These are phyloP conservation scores for Strobilomyces confusus DNA, from an alignment of 768 basidiomycete genomes.

Conservation along the genomic window DNA sequence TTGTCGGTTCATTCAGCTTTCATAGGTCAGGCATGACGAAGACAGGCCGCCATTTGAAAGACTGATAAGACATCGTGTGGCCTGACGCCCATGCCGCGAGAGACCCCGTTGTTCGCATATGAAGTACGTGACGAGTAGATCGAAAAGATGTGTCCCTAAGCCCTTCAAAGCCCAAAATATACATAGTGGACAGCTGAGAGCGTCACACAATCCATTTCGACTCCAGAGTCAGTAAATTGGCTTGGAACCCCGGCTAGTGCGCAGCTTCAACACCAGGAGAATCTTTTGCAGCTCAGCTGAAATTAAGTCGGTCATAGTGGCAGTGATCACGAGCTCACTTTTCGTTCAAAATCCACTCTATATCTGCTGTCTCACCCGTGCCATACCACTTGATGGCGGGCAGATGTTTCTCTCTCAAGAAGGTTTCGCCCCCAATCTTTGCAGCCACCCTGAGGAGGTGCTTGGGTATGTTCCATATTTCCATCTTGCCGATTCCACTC, in stretches of 20 bases:
- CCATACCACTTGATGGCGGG: constrained; percentile 52
- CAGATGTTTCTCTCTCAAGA: constrained; percentile 37
- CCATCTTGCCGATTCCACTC: constrained; percentile 36
- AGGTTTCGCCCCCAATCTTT: constrained; percentile 30
- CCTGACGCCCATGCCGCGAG: no score
- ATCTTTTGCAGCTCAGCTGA: constrained; percentile 25
- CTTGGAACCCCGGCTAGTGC: background rate
- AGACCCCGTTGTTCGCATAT: no score
- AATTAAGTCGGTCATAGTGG: background rate
- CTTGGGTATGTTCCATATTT: constrained; percentile 44
- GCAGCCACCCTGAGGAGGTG: constrained; percentile 28
- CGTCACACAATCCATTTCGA: background rate
- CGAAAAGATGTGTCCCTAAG: background rate
- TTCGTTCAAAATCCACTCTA: constrained; percentile 49
- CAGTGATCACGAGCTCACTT: constrained; percentile 30
- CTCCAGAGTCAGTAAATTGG: no score
- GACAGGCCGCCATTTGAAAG: no score
- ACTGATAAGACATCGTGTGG: no score
- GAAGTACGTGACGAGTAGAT: no score
- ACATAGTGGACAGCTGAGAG: no score
- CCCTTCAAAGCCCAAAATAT: no score
- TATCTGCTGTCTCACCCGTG: constrained; percentile 24
- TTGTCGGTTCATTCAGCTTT: background rate
- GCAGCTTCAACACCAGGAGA: constrained; percentile 36
- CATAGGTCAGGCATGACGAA: no score